These are phyloP conservation scores for Phialocephala subalpina DNA, from an alignment of 2,329 filamentous ascomycete species.

Conservation along the genomic window DNA sequence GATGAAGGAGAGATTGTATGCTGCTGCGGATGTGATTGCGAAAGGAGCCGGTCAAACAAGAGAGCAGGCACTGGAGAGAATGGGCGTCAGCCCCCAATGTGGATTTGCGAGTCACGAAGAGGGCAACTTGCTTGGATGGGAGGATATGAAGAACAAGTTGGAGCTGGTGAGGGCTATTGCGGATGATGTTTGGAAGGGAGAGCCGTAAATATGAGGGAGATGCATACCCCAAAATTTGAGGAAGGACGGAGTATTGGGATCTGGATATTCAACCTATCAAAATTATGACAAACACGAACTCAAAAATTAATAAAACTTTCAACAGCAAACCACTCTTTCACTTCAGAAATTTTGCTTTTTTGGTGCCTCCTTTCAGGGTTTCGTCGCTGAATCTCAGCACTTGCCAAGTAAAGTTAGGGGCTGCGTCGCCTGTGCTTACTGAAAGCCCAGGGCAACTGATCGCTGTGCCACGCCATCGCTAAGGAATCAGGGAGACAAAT, in stretches of 20 bases:
- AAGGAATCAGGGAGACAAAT: no score
- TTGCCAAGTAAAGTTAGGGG: no score
- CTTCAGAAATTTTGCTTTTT: no score
- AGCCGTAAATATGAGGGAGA: conserved; percentile 24
- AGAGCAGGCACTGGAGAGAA: conserved; percentile 73
- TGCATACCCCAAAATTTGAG: neutral
- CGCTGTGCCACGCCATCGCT: no score
- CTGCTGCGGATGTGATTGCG: conserved; percentile 74
- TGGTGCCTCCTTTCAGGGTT: no score
- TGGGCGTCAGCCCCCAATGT: conserved; percentile 76
- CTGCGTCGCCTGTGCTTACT: no score
- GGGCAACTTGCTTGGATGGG: conserved; percentile 74
- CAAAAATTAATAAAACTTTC: neutral
- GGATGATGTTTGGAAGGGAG: conserved; percentile 70
- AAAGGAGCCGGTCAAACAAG: conserved; percentile 70
- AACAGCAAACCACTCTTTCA: neutral
- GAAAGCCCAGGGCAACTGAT: no score
- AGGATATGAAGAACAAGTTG: conserved; percentile 80
- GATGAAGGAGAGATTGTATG: conserved; percentile 66
- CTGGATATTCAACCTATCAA: conserved; percentile 9
- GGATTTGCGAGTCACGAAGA: conserved; percentile 73
- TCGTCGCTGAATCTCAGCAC: no score
- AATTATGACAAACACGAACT: neutral
- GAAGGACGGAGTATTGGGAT: neutral
- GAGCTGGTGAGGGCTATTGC: conserved; percentile 75